These are phyloP conservation scores for Beauveria rudraprayagi DNA, from an alignment of 2,329 filamentous ascomycete species.

Conservation along the genomic window DNA sequence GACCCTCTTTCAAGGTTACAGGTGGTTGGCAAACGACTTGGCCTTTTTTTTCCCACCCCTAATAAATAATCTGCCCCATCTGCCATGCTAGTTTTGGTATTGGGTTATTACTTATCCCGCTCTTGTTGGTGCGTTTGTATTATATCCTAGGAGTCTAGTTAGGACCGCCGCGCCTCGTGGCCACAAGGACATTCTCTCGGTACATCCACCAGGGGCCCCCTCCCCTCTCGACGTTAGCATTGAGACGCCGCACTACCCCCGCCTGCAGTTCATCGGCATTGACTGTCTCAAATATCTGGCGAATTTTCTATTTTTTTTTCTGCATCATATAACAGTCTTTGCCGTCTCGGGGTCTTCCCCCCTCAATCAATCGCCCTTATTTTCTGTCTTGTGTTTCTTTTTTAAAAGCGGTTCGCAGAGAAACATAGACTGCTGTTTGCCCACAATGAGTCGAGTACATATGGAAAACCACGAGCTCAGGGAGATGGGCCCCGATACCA, in stretches of 20 bases:
- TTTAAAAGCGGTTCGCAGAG: too few species aligned
- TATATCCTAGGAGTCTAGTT: too few species aligned
- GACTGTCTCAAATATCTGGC: background rate
- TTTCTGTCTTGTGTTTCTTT: too few species aligned
- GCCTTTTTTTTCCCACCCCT: background rate
- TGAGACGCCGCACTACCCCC: background rate
- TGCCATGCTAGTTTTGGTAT: too few species aligned
- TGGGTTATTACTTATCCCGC: background rate
- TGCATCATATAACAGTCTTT: background rate
- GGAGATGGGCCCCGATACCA: background rate
- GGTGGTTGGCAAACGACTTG: background rate
- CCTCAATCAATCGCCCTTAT: too few species aligned
- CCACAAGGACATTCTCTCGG: too few species aligned
- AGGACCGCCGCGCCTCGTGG: too few species aligned
- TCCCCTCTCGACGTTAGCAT: background rate
- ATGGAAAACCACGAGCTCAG: constrained; percentile 1
- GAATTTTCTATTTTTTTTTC: too few species aligned
- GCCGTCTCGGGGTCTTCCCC: too few species aligned
- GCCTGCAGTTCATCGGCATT: background rate
- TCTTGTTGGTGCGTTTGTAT: background rate
- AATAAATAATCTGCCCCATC: background rate
- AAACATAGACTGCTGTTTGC: background rate
- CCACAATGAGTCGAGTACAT: background rate
- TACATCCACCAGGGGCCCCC: too few species aligned
- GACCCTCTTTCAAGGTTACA: background rate